A percentile compares a stretch with the other conserved stretches of the same genome.
Conservation (phyloP, 306 rosid species). For the Myrica gale region DNA sequence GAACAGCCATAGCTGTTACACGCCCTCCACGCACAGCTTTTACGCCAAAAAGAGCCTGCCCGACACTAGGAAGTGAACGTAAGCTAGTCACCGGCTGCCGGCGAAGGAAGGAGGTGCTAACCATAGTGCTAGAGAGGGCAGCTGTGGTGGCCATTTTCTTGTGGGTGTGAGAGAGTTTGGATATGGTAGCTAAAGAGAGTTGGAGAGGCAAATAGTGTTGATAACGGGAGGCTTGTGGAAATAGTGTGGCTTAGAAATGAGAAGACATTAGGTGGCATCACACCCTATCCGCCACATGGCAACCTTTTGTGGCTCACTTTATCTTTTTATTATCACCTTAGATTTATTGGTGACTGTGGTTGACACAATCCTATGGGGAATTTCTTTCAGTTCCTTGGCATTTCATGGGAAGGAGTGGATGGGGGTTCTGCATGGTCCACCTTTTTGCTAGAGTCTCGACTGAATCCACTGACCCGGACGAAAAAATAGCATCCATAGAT, state of each 20-base stretch:
- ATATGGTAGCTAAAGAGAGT: background rate
- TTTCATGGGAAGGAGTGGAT: too few species aligned
- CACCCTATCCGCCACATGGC: slow-evolving; percentile 66
- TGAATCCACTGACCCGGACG: too few species aligned
- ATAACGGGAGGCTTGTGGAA: slow-evolving; percentile 34
- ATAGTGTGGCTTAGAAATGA: slow-evolving; percentile 30
- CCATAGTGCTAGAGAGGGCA: slow-evolving; percentile 53
- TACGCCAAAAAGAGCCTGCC: slow-evolving; percentile 51
- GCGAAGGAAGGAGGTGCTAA: slow-evolving; percentile 56
- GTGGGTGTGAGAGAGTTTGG: background rate
- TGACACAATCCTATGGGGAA: slow-evolving; percentile 14
- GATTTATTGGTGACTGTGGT: background rate
- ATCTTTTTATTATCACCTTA: slow-evolving; percentile 44
- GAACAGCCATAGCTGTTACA: slow-evolving; percentile 50
- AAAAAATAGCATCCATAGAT: too few species aligned
- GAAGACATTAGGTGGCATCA: slow-evolving; percentile 13
- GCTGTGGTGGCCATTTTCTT: slow-evolving; percentile 43
- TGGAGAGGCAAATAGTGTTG: slow-evolving; percentile 12
- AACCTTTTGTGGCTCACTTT: slow-evolving; percentile 9
- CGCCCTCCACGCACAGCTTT: slow-evolving; percentile 56
- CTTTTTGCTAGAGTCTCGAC: too few species aligned
- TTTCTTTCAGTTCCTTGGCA: background rate
- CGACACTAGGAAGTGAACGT: slow-evolving; percentile 38
- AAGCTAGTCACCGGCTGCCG: slow-evolving; percentile 44
- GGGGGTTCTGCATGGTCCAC: too few species aligned